These are phyloP conservation scores for Mallotus repandus DNA, from an alignment of 441 rosid genomes.

Conservation along the genomic window DNA sequence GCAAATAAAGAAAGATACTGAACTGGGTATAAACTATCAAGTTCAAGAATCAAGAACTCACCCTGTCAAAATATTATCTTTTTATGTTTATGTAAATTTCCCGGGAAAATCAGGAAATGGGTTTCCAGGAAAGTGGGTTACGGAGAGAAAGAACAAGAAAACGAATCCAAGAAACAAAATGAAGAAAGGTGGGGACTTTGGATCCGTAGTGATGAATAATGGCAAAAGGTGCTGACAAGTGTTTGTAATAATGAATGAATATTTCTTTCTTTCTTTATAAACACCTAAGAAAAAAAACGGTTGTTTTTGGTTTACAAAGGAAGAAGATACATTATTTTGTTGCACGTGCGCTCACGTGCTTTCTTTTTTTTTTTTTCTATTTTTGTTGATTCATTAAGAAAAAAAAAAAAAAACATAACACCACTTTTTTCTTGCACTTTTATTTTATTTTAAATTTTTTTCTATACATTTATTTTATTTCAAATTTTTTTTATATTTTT, in stretches of 20 bases:
- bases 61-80: background rate
- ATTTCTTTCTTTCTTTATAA: background rate
- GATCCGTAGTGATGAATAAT: conserved; percentile 32
- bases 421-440: too few relatives aligned
- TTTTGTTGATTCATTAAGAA: too few relatives aligned
- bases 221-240: background rate
- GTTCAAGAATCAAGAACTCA: background rate
- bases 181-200: conserved; percentile 29
- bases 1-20: too few relatives aligned
- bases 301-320: background rate
- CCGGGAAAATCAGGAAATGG: conserved; percentile 18
- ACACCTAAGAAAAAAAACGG: conserved; percentile 12
- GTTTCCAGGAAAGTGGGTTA: conserved; percentile 30
- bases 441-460: too few relatives aligned
- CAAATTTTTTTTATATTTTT: too few relatives aligned
- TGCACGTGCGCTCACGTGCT: conserved; percentile 27
- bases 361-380: too few relatives aligned
- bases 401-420: too few relatives aligned
- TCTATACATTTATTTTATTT: too few relatives aligned
- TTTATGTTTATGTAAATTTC: background rate
- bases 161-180: conserved; percentile 34
- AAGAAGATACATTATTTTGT: conserved; percentile 1
- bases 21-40: background rate
- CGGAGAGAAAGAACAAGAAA: conserved; percentile 27
- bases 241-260: conserved; percentile 3